Conservation (phyloP, 1,284 basidiomycete species). For the Austroboletus niveus region DNA sequence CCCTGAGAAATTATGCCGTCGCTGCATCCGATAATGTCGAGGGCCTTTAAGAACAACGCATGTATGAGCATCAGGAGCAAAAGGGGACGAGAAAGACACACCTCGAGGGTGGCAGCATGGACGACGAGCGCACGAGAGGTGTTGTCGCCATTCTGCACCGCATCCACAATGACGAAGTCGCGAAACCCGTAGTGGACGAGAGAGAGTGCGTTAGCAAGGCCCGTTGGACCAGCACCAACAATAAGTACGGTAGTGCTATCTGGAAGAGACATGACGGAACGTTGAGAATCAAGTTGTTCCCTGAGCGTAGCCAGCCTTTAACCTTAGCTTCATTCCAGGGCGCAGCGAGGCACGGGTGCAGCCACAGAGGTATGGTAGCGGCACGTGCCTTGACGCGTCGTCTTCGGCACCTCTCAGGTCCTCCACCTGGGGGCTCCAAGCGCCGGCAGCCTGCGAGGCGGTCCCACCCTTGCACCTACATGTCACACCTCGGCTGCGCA, state of each 20-base stretch:
- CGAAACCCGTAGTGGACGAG: slow-evolving; percentile 39
- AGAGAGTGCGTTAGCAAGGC: slow-evolving; percentile 22
- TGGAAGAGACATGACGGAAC: slow-evolving; percentile 24
- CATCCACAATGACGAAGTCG: slow-evolving; percentile 50
- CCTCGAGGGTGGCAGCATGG: slow-evolving; percentile 47
- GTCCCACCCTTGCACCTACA: too few species aligned
- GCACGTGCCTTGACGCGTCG: too few species aligned
- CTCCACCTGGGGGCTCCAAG: too few species aligned
- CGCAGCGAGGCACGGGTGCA: too few species aligned
- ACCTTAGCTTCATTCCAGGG: too few species aligned
- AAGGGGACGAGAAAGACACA: slow-evolving; percentile 1
- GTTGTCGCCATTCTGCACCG: slow-evolving; percentile 29
- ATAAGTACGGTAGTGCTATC: slow-evolving; percentile 25
- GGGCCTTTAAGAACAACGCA: slow-evolving; percentile 33
- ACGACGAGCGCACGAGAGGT: slow-evolving; percentile 43
- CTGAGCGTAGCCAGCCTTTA: background rate
- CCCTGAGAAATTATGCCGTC: slow-evolving; percentile 41
- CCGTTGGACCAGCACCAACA: slow-evolving; percentile 31
- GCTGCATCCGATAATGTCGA: slow-evolving; percentile 47
- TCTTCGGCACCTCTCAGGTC: too few species aligned
- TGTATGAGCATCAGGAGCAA: too few species aligned
- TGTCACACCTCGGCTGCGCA: too few species aligned
- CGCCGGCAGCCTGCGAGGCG: too few species aligned
- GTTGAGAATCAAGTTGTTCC: background rate
- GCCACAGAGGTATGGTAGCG: too few species aligned